Evolutionary conservation across 2,329 filamentous ascomycete species (phyloP).

Genomic region (Xenoacremonium recifei): DNA sequence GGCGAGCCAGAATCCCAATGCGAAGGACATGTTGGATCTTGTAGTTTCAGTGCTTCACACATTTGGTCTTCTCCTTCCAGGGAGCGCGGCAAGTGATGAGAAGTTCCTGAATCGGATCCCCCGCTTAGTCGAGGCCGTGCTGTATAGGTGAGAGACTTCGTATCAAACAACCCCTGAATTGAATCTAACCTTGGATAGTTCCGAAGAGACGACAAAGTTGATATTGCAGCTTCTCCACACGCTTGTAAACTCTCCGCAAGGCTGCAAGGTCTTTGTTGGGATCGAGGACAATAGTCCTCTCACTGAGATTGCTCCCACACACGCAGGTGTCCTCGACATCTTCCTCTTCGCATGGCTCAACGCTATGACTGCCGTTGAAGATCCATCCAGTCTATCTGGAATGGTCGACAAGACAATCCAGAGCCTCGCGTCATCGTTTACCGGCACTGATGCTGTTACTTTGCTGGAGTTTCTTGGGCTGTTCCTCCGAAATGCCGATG

Average conservation of each 20-base stretch:
- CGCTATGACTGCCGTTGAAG: slow-evolving; percentile 33
- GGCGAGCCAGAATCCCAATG: slow-evolving; percentile 45
- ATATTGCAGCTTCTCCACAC: slow-evolving; percentile 58
- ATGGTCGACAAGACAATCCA: slow-evolving; percentile 49
- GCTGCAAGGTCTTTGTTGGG: slow-evolving; percentile 47
- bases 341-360: slow-evolving; percentile 58
- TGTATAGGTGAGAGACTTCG: slow-evolving; percentile 46
- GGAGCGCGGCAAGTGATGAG: slow-evolving; percentile 39
- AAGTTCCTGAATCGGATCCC: slow-evolving; percentile 54
- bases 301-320: slow-evolving; percentile 54
- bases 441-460: slow-evolving; percentile 58
- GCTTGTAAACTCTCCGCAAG: slow-evolving; percentile 51
- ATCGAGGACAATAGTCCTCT: slow-evolving; percentile 54
- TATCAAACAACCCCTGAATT: not conserved
- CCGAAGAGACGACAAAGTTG: slow-evolving; percentile 49
- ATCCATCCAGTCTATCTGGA: slow-evolving; percentile 28
- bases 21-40: slow-evolving; percentile 61
- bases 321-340: slow-evolving; percentile 54
- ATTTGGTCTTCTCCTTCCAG: slow-evolving; percentile 57
- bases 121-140: slow-evolving; percentile 49
- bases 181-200: slow-evolving; percentile 33
- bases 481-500: slow-evolving; percentile 48
- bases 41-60: slow-evolving; percentile 62
- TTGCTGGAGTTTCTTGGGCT: slow-evolving; percentile 56
- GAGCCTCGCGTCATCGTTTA: slow-evolving; percentile 51